These are phyloP conservation scores for Aspergillus melleus DNA, from an alignment of 2,329 filamentous ascomycete genomes.

Conservation along the genomic window DNA sequence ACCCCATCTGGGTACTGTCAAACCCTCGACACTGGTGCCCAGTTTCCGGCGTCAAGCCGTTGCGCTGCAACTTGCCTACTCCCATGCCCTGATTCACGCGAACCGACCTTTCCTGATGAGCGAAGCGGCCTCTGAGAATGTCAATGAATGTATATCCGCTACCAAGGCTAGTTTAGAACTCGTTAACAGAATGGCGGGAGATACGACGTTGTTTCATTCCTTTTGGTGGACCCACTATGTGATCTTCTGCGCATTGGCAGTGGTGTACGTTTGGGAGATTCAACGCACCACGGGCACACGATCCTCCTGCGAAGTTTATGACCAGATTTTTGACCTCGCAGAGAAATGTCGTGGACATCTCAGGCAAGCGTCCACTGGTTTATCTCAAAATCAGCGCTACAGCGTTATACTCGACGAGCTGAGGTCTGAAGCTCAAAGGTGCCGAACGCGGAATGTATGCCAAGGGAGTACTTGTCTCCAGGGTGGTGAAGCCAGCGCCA, in stretches of 20 bases:
- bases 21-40: constrained; percentile 23
- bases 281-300: too few relatives aligned
- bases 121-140: constrained; percentile 12
- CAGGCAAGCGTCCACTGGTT: constrained; percentile 36
- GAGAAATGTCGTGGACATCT: constrained; percentile 52
- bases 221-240: constrained; percentile 33
- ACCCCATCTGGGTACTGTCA: constrained; percentile 25
- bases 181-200: constrained; percentile 18
- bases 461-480: too few relatives aligned
- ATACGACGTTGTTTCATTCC: constrained; percentile 21
- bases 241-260: constrained; percentile 55
- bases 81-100: constrained; percentile 27
- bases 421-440: constrained; percentile 36
- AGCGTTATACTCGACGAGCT: constrained; percentile 56
- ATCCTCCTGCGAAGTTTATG: too few relatives aligned
- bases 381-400: constrained; percentile 51
- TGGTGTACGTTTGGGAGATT: constrained; percentile 57
- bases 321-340: constrained; percentile 40
- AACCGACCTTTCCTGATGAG: constrained; percentile 26
- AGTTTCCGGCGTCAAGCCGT: constrained; percentile 29
- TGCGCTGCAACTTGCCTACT: constrained; percentile 27
- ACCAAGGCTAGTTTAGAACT: constrained; percentile 23
- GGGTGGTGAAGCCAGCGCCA: too few relatives aligned
- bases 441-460: too few relatives aligned
- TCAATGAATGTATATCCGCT: constrained; percentile 23